A percentile compares a stretch with the other conserved stretches of the same genome.
Conservation (phyloP, 192 early-diverging fungal genomes). For the Diversispora epigaea region DNA sequence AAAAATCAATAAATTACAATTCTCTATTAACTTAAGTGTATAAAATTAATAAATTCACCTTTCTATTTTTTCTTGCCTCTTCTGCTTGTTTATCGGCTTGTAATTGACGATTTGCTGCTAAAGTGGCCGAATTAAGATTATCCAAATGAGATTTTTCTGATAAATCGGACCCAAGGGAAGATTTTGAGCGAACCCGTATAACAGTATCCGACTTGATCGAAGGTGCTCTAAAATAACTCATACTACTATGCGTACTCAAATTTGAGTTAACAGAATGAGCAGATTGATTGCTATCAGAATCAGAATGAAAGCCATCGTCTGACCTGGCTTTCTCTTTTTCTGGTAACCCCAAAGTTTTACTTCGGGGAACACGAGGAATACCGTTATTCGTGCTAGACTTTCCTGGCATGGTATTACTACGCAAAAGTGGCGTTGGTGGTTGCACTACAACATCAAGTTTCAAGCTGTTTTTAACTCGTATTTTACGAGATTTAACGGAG, state of each 20-base stretch:
- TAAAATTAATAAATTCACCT: constrained; percentile 18
- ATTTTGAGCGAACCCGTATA: constrained; percentile 22
- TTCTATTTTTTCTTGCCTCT: constrained; percentile 30
- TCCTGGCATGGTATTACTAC: neutral
- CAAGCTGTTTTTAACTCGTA: neutral
- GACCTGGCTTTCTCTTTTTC: constrained; percentile 27
- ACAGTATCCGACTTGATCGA: constrained; percentile 8
- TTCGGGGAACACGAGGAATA: neutral
- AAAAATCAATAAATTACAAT: neutral
- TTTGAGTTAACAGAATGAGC: constrained; percentile 20
- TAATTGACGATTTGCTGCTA: neutral
- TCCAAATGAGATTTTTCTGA: constrained; percentile 5
- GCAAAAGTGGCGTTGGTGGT: neutral
- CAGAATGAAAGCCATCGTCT: constrained; percentile 30
- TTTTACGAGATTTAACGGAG: neutral
- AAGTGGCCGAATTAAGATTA: neutral
- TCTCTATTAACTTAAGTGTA: neutral
- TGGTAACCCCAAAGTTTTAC: neutral
- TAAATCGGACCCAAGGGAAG: constrained; percentile 12
- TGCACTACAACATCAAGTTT: neutral
- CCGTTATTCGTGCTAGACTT: neutral
- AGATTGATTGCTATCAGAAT: constrained; percentile 30
- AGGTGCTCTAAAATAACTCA: constrained; percentile 15
- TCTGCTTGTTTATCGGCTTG: constrained; percentile 17
- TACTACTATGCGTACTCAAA: constrained; percentile 13